phyloP scores from a whole-genome alignment of 2,329 filamentous ascomycete genomes.

The Moelleriella libera region DNA sequence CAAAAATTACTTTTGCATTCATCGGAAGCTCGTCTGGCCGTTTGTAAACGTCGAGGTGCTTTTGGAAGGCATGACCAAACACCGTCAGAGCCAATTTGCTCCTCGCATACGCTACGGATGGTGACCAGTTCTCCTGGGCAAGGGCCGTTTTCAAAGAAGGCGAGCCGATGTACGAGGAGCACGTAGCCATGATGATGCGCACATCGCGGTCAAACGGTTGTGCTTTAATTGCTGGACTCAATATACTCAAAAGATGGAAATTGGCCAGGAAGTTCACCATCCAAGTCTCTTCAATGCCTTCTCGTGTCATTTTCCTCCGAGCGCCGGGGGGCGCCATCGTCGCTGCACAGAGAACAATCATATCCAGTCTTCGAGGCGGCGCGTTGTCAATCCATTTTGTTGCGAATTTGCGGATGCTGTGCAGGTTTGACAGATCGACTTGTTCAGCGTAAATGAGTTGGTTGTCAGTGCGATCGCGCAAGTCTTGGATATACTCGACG shows the following conservation, averaged over 20 bases:
- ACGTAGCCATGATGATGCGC: slow-evolving; percentile 73
- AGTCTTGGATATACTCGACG: slow-evolving; percentile 80
- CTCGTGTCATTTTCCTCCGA: slow-evolving; percentile 46
- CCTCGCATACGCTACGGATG: slow-evolving; percentile 45
- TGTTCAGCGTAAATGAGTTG: slow-evolving; percentile 90
- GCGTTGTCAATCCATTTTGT: slow-evolving; percentile 97
- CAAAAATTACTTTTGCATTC: slow-evolving; percentile 71
- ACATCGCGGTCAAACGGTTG: slow-evolving; percentile 93
- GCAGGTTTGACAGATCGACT: slow-evolving; percentile 76
- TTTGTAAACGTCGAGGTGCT: slow-evolving; percentile 73
- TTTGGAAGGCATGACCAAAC: slow-evolving; percentile 83
- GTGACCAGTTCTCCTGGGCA: slow-evolving; percentile 36
- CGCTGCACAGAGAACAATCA: slow-evolving; percentile 77
- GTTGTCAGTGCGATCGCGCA: slow-evolving; percentile 65
- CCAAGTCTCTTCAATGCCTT: slow-evolving; percentile 83
- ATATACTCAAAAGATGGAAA: slow-evolving; percentile 83
- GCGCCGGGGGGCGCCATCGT: slow-evolving; percentile 57
- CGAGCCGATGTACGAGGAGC: slow-evolving; percentile 74
- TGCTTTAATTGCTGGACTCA: slow-evolving; percentile 77
- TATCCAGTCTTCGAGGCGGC: slow-evolving; percentile 76
- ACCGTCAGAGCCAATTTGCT: slow-evolving; percentile 72
- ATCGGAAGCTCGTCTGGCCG: slow-evolving; percentile 71
- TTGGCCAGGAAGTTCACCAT: slow-evolving; percentile 92
- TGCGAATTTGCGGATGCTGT: slow-evolving; percentile 83
- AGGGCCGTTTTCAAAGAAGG: slow-evolving; percentile 45